Base-by-base conservation (phyloP, 2,329 filamentous ascomycete species). In the Aspergillus transmontanensis region DNA sequence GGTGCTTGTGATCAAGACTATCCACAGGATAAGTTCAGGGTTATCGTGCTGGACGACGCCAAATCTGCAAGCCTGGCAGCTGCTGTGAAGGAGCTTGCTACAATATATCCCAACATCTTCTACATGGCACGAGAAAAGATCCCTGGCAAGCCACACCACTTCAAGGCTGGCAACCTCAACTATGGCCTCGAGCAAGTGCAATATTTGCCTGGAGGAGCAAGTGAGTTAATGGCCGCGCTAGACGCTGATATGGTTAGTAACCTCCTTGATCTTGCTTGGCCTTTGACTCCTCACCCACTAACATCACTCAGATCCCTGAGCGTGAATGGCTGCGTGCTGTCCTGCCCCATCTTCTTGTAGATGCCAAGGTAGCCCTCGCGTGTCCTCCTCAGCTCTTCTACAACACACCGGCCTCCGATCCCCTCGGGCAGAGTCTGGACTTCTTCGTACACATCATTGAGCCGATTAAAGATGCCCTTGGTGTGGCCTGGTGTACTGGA, bases 111-210 rank as follows among this genome's bases (percentile, higher is more conserved):
- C 9, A 80, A 81, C 57, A 4, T 81, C 11, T 76, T 76, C 64
- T 83, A 84, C 66, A 78, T 77, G 60, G 73, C 79, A 6, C 78
- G 80, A 32, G 73, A 76, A 58, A 81, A 82, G 65, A 76, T 77
- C 53, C 76, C 75, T 43, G 73, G 68, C 57, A 73, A 71, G 46
- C 74, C 72, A 36, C 73, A 86, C 68, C 84, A 87, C 71, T 89
- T 86, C 80, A 89, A 89, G 78, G 86, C 87, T 1, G 87, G 87
- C 57, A 89, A 89, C 71, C 77, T 89, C 58, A 89, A 88, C 75
- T 85, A 86, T 61, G 87, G 85, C 39, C 74, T 87, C 23, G 82
- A 86, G 19, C 79, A 82, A 60, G 79, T 82, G 5, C 12, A 48
- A 26, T 70, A 75, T n/a, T 75, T 88, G 36, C 83, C 84, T 1